Conservation (phyloP, 139 green algal species). For the Micromonas pusilla region DNA sequence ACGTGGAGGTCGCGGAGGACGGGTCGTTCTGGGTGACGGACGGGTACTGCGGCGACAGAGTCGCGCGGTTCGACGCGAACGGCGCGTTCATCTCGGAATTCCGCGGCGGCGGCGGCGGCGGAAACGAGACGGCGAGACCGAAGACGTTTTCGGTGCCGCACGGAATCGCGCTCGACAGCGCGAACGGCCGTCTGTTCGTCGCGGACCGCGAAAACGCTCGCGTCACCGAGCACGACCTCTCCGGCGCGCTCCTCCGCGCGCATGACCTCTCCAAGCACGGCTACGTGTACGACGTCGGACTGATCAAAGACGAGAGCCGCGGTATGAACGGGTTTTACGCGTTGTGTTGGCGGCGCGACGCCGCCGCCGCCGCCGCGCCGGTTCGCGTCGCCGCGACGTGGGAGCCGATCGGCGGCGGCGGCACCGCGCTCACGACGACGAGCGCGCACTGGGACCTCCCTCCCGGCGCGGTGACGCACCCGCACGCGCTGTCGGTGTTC, state of each 20-base stretch:
- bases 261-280: neutral
- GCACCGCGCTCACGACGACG: neutral
- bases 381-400: no score
- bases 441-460: neutral
- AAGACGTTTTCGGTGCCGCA: neutral
- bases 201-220: conserved; percentile 25
- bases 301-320: neutral
- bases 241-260: neutral
- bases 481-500: conserved; percentile 1
- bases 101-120: neutral
- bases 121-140: neutral
- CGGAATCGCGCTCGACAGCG: neutral
- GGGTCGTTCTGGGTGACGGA: conserved; percentile 69
- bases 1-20: conserved; percentile 57
- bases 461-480: neutral
- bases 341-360: conserved; percentile 2
- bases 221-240: neutral
- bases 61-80: conserved; percentile 25
- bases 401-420: neutral
- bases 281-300: neutral
- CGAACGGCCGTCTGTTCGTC: neutral
- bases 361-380: neutral
- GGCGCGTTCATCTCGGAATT: neutral
- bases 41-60: conserved; percentile 54
- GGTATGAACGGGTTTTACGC: conserved; percentile 1